Conservation (phyloP, 306 rosid species). For the Cucurbita pepo region DNA sequence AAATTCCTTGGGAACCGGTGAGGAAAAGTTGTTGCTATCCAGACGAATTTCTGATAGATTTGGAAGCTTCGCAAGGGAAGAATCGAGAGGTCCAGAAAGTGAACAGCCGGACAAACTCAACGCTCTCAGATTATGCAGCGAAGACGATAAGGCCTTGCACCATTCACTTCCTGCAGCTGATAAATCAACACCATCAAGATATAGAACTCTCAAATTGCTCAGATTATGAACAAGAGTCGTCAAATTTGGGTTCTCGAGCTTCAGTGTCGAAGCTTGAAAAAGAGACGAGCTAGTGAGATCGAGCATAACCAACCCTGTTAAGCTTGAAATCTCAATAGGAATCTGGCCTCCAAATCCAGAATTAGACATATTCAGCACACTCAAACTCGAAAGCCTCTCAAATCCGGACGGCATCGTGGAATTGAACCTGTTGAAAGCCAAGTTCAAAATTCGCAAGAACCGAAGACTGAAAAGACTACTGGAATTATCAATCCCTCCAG, state of each 20-base stretch:
- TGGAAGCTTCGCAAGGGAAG: conserved; percentile 5
- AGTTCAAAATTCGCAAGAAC: conserved; percentile 1
- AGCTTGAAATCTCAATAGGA: conserved; percentile 9
- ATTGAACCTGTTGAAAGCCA: conserved; percentile 9
- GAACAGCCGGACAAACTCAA: conserved; percentile 12
- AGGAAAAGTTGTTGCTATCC: background rate
- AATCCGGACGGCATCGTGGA: conserved; percentile 4
- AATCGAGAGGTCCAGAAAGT: conserved; percentile 13
- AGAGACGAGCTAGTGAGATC: conserved; percentile 6
- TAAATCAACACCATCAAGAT: conserved; percentile 32
- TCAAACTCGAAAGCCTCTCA: background rate
- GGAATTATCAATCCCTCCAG: background rate
- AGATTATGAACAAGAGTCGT: conserved; percentile 7
- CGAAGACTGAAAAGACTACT: conserved; percentile 17
- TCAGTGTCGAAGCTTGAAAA: background rate
- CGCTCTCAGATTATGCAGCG: conserved; percentile 11
- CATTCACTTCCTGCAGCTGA: conserved; percentile 26
- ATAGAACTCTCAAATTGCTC: conserved; percentile 13
- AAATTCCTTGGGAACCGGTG: conserved; percentile 10
- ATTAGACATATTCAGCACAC: conserved; percentile 4
- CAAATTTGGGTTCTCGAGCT: conserved; percentile 13
- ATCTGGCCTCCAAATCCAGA: conserved; percentile 11
- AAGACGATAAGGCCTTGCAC: conserved; percentile 21
- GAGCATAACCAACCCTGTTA: conserved; percentile 12
- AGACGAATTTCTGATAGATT: conserved; percentile 17